Evolutionary conservation across 305 asterid species (phyloP).

Genomic region (Fraxinus sp.): DNA sequence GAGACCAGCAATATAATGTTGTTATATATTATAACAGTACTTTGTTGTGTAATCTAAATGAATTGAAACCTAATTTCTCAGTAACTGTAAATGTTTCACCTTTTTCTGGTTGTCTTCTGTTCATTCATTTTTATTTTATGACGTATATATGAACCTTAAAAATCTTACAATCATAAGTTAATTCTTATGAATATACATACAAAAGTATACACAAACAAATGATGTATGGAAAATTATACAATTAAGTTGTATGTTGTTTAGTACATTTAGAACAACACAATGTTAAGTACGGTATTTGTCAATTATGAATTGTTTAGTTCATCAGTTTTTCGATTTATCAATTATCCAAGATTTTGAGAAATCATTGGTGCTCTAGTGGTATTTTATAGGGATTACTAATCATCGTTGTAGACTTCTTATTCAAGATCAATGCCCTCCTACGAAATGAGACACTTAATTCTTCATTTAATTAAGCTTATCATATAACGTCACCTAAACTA

Average conservation of each 20-base stretch:
- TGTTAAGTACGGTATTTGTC: neutral
- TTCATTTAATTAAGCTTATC: too few relatives aligned
- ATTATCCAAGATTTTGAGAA: neutral
- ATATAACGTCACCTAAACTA: too few relatives aligned
- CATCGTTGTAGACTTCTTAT: neutral
- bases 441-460: too few relatives aligned
- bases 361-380: neutral
- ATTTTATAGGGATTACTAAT: neutral
- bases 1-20: conserved; percentile 26
- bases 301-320: neutral
- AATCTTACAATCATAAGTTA: neutral
- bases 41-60: neutral
- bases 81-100: neutral
- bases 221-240: neutral
- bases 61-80: neutral
- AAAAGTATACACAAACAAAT: neutral
- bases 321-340: neutral
- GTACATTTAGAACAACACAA: neutral
- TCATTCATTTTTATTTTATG: neutral
- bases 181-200: neutral
- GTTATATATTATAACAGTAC: conserved; percentile 20
- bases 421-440: neutral
- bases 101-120: neutral
- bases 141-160: neutral
- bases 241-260: neutral